Conservation (phyloP, 2,329 filamentous ascomycete genomes). For the Penicillium brasilianum region DNA sequence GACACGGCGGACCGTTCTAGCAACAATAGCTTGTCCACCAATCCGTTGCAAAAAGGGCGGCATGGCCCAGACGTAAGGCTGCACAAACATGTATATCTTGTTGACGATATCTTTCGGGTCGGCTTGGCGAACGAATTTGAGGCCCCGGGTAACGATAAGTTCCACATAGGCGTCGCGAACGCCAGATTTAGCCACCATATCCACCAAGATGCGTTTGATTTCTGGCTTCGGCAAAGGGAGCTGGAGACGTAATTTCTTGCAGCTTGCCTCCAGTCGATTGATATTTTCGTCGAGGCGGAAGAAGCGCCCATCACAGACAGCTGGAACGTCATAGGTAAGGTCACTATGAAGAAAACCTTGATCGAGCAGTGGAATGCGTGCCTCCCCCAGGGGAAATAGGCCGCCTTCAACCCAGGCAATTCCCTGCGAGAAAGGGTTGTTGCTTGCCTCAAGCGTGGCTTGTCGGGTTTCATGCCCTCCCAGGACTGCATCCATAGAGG, state of each 20-base stretch:
- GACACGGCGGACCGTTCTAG: conserved; percentile 52
- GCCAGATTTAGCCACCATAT: conserved; percentile 54
- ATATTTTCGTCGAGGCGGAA: conserved; percentile 60
- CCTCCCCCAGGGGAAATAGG: conserved; percentile 51
- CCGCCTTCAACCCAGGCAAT: conserved; percentile 56
- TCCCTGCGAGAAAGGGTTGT: conserved; percentile 51
- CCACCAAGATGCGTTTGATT: conserved; percentile 47
- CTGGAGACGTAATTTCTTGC: conserved; percentile 52
- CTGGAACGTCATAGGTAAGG: conserved; percentile 58
- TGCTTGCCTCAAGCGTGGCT: conserved; percentile 39
- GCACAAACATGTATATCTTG: conserved; percentile 56
- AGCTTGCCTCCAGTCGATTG: conserved; percentile 50
- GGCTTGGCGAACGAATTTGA: conserved; percentile 48
- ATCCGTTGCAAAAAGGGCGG: conserved; percentile 49
- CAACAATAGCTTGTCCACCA: conserved; percentile 52
- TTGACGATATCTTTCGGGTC: conserved; percentile 44
- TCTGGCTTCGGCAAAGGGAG: conserved; percentile 50
- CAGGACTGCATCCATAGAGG: neutral
- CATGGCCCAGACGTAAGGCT: conserved; percentile 59
- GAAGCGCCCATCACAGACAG: conserved; percentile 59
- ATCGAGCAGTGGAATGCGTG: conserved; percentile 56
- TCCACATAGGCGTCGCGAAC: conserved; percentile 59
- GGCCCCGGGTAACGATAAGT: conserved; percentile 57
- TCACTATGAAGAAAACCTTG: conserved; percentile 60
- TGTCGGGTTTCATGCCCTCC: conserved; percentile 40